Percentiles rank a stretch among this genome's conserved stretches.
Conservation (phyloP, 2,329 filamentous ascomycete genomes). For the Chalaropsis thielavioides region DNA sequence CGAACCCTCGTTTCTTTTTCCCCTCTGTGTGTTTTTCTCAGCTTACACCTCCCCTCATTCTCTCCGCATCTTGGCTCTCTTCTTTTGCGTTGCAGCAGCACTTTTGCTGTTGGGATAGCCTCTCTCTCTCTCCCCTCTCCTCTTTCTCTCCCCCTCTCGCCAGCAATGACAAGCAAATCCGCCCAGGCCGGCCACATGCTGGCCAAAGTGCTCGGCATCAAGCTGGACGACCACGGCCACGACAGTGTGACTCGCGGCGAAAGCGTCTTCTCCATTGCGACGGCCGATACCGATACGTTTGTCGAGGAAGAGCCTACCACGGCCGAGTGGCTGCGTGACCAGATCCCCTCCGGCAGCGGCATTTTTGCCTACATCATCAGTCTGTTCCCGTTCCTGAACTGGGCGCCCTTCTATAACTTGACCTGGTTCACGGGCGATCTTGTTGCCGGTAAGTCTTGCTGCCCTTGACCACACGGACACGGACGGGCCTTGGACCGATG, state of each 20-base stretch:
- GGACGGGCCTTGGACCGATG: slow-evolving; percentile 1
- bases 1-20: not conserved
- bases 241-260: slow-evolving; percentile 62
- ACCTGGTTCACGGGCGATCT: slow-evolving; percentile 84
- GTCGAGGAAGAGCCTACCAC: slow-evolving; percentile 68
- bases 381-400: slow-evolving; percentile 78
- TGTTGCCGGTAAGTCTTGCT: slow-evolving; percentile 44
- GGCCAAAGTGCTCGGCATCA: slow-evolving; percentile 71
- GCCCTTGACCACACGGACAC: not conserved
- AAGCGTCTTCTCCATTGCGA: slow-evolving; percentile 60
- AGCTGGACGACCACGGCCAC: slow-evolving; percentile 43
- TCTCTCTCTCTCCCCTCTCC: not conserved
- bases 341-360: slow-evolving; percentile 44
- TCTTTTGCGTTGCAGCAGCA: not conserved
- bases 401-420: slow-evolving; percentile 77
- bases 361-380: slow-evolving; percentile 47
- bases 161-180: slow-evolving; percentile 26
- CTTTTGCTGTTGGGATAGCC: no score
- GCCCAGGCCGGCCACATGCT: slow-evolving; percentile 55
- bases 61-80: not conserved
- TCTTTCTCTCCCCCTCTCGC: not conserved
- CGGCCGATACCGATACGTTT: slow-evolving; percentile 52
- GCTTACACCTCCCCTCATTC: not conserved
- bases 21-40: not conserved
- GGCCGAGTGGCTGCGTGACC: slow-evolving; percentile 52